A percentile compares a stretch with the other conserved stretches of the same genome.
These are phyloP conservation scores for Fusarium papillatum DNA, from an alignment of 2,329 filamentous ascomycete genomes.

Conservation along the genomic window DNA sequence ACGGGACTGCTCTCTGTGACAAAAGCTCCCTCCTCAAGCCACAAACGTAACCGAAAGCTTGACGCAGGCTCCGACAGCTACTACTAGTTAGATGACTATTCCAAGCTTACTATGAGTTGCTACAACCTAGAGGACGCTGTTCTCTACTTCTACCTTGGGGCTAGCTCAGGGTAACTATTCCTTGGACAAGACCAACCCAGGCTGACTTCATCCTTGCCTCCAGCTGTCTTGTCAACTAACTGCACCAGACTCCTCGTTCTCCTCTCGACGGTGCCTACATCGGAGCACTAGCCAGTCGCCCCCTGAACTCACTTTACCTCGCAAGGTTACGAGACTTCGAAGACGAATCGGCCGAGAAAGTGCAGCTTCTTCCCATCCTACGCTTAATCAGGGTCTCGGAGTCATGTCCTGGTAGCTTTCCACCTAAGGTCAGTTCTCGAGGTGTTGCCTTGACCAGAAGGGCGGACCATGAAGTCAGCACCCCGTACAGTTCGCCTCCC, in stretches of 20 bases:
- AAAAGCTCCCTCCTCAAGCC: neutral
- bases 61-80: neutral
- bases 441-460: neutral
- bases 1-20: neutral
- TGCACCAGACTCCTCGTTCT: neutral
- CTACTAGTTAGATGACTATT: too few species aligned
- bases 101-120: too few species aligned
- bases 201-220: neutral
- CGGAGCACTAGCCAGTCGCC: too few species aligned
- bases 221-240: too few species aligned
- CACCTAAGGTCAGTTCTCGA: neutral
- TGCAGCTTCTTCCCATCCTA: neutral
- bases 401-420: neutral
- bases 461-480: neutral
- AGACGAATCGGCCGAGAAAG: neutral
- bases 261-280: neutral
- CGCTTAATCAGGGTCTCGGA: neutral
- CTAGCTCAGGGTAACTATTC: neutral
- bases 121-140: neutral
- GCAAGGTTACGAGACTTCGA: neutral
- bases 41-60: neutral
- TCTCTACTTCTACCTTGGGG: neutral
- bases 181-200: neutral
- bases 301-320: neutral
- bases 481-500: neutral